A percentile compares a stretch with the other conserved stretches of the same genome.
Conservation (phyloP, 371 early-diverging fungal genomes). For the Vairimorpha necatrix region DNA sequence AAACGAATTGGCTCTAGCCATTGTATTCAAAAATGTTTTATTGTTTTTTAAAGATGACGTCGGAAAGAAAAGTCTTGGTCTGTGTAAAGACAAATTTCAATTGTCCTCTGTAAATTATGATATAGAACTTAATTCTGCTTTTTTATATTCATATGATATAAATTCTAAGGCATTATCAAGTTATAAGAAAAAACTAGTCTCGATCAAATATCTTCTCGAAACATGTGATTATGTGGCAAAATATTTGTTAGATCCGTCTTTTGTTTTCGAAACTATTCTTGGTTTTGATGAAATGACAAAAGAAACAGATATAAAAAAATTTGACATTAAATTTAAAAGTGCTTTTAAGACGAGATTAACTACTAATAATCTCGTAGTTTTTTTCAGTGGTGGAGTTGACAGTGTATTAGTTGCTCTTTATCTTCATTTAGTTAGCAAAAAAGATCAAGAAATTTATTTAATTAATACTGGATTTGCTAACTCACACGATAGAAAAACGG, state of each 20-base stretch:
- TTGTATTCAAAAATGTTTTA: neutral
- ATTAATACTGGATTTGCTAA: constrained; percentile 49
- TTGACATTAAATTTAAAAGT: neutral
- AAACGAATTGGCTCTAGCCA: constrained; percentile 45
- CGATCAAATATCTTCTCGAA: neutral
- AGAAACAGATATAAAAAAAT: neutral
- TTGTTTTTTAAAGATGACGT: constrained; percentile 57
- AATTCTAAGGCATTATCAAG: neutral
- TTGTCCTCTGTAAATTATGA: constrained; percentile 37
- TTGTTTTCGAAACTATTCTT: neutral
- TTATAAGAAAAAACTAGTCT: neutral
- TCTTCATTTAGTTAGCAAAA: constrained; percentile 11
- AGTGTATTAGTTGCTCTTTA: constrained; percentile 43
- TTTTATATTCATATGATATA: constrained; percentile 42
- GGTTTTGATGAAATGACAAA: neutral
- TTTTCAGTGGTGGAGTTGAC: constrained; percentile 59
- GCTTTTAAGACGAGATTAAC: neutral
- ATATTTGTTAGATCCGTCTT: neutral
- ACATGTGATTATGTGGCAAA: neutral
- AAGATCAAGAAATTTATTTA: constrained; percentile 29
- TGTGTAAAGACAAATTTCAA: constrained; percentile 8
- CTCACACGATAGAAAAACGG: constrained; percentile 39
- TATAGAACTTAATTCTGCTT: constrained; percentile 36
- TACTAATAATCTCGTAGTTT: neutral
- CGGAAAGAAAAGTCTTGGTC: constrained; percentile 52